phyloP scores from a whole-genome alignment of 805 yeast species.

The Ogataea nakhonphanomensis region DNA sequence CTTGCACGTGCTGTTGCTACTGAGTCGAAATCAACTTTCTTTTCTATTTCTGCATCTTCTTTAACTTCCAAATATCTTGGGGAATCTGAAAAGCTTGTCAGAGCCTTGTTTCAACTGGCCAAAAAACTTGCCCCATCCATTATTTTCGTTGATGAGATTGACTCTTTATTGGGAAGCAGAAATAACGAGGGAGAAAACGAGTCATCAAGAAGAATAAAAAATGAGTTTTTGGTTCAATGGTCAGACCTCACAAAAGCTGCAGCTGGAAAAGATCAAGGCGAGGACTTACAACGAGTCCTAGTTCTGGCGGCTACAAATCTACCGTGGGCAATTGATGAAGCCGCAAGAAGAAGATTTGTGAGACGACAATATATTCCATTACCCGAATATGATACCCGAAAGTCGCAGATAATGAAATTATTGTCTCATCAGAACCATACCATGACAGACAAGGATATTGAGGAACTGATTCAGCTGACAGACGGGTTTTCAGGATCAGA shows the following conservation, averaged over 20 bases:
- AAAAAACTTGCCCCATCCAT: constrained; percentile 86
- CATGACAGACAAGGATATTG: constrained; percentile 59
- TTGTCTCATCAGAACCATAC: constrained; percentile 71
- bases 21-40: constrained; percentile 89
- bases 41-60: constrained; percentile 86
- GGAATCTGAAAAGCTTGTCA: constrained; percentile 88
- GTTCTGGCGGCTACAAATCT: constrained; percentile 93
- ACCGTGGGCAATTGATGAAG: constrained; percentile 98
- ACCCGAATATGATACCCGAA: constrained; percentile 83
- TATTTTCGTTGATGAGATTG: constrained; percentile 94
- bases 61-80: constrained; percentile 86
- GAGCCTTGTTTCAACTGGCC: constrained; percentile 83
- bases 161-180: constrained; percentile 79
- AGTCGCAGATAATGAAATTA: constrained; percentile 64
- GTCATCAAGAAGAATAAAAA: constrained; percentile 83
- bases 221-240: constrained; percentile 94
- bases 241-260: constrained; percentile 86
- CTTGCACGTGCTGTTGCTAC: constrained; percentile 95
- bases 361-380: constrained; percentile 90
- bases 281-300: constrained; percentile 64
- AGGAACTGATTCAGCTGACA: constrained; percentile 59
- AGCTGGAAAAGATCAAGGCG: constrained; percentile 58
- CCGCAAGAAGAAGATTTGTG: constrained; percentile 90
- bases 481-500: constrained; percentile 82
- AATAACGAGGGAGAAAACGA: constrained; percentile 72